Evolutionary conservation across 805 yeast genomes (phyloP).

Genomic region (Suhomyces sp.): DNA sequence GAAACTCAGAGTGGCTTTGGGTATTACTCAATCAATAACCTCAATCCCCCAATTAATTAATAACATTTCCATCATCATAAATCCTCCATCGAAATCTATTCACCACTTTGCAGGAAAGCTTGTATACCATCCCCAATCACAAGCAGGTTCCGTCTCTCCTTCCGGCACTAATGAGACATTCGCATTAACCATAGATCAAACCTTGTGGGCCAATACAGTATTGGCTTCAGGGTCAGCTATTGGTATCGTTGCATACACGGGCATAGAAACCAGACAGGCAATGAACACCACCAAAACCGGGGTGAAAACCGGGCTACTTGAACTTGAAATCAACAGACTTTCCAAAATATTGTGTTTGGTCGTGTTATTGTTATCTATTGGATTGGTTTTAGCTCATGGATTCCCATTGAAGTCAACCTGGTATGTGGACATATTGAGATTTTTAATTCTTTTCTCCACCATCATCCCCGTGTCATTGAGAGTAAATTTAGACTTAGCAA

Average conservation of each 20-base stretch:
- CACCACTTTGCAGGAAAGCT: constrained; percentile 79
- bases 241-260: constrained; percentile 88
- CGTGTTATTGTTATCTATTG: constrained; percentile 75
- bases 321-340: constrained; percentile 82
- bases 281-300: constrained; percentile 87
- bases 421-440: constrained; percentile 90
- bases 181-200: constrained; percentile 82
- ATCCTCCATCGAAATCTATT: constrained; percentile 83
- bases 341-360: constrained; percentile 87
- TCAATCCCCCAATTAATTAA: constrained; percentile 52
- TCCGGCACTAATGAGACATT: constrained; percentile 43
- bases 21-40: constrained; percentile 60
- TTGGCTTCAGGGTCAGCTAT: constrained; percentile 90
- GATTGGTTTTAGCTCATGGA: constrained; percentile 79
- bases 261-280: constrained; percentile 90
- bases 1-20: constrained; percentile 83
- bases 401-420: constrained; percentile 60
- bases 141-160: constrained; percentile 19
- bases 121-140: constrained; percentile 42
- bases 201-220: constrained; percentile 98
- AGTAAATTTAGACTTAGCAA: constrained; percentile 92
- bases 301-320: constrained; percentile 86
- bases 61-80: constrained; percentile 56
- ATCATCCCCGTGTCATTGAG: constrained; percentile 95
- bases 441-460: constrained; percentile 86